A percentile compares a stretch with the other conserved stretches of the same genome.
Evolutionary conservation across 2,329 filamentous ascomycete species (phyloP).

Genomic region (Aspergillus sojae): DNA sequence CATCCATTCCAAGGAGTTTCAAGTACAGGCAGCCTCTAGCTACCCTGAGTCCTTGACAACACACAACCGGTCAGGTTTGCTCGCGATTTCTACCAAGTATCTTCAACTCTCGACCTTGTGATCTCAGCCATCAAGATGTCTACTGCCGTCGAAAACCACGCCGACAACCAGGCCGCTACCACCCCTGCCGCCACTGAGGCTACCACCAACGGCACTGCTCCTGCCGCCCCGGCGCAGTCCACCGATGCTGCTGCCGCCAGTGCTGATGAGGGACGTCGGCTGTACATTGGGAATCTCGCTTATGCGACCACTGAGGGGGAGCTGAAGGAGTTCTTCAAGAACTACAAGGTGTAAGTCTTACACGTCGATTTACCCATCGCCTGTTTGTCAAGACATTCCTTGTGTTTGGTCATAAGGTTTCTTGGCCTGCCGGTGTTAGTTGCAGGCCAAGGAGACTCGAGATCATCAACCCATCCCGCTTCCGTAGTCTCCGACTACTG

Average conservation of each 20-base stretch:
- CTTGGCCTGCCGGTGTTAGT: not conserved
- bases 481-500: not conserved
- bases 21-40: conserved; percentile 43
- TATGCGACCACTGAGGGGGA: conserved; percentile 99
- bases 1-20: conserved; percentile 13
- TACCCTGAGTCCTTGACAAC: conserved; percentile 68
- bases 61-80: conserved; percentile 29
- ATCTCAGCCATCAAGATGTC: conserved; percentile 71
- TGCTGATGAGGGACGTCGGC: conserved; percentile 96
- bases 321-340: conserved; percentile 99
- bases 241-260: conserved; percentile 91
- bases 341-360: conserved; percentile 91
- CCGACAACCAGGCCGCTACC: conserved; percentile 65
- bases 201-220: conserved; percentile 59
- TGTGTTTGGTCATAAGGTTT: conserved; percentile 9
- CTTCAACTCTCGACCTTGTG: conserved; percentile 37
- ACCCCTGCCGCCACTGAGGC: conserved; percentile 59
- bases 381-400: conserved; percentile 7
- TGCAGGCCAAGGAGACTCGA: not conserved
- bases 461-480: not conserved
- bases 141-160: conserved; percentile 72
- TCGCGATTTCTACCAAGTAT: conserved; percentile 40
- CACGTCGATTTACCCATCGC: conserved; percentile 14
- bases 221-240: conserved; percentile 67
- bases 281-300: conserved; percentile 99